phyloP scores from a whole-genome alignment of 805 yeast genomes.

The Yamadazyma ubonensis region DNA sequence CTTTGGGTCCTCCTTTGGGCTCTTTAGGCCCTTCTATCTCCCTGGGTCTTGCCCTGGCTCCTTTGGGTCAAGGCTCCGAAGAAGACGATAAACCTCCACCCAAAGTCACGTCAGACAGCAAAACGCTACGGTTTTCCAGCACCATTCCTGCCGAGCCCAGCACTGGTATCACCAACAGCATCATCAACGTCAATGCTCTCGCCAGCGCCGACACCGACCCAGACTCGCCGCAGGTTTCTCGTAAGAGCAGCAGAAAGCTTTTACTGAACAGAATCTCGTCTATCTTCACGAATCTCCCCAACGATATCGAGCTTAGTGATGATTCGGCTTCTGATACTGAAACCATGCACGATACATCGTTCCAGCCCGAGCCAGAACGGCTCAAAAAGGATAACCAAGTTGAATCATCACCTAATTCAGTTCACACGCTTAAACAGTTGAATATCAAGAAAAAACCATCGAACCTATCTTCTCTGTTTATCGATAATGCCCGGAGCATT shows the following conservation, averaged over 20 bases:
- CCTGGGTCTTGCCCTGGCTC: neutral
- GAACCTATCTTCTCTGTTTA: slow-evolving; percentile 31
- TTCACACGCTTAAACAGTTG: slow-evolving; percentile 21
- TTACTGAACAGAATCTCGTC: slow-evolving; percentile 35
- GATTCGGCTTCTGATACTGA: slow-evolving; percentile 46
- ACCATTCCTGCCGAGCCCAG: slow-evolving; percentile 21
- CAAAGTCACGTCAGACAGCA: slow-evolving; percentile 37
- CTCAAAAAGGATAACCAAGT: too few relatives aligned
- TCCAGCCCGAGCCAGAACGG: too few relatives aligned
- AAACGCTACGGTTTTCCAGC: slow-evolving; percentile 31
- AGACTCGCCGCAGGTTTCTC: slow-evolving; percentile 2
- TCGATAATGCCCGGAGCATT: slow-evolving; percentile 40
- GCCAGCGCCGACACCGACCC: slow-evolving; percentile 22
- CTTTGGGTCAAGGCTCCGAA: too few relatives aligned
- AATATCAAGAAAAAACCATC: slow-evolving; percentile 27
- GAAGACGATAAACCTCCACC: slow-evolving; percentile 17
- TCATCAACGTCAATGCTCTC: slow-evolving; percentile 31
- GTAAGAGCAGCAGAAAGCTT: slow-evolving; percentile 12
- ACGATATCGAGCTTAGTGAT: slow-evolving; percentile 46
- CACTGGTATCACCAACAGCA: slow-evolving; percentile 31
- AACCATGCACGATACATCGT: slow-evolving; percentile 20
- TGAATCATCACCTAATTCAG: too few relatives aligned
- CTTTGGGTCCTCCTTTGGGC: too few relatives aligned
- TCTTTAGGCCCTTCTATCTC: neutral
- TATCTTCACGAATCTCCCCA: slow-evolving; percentile 45